phyloP scores from a whole-genome alignment of 169 alveolate species.

The Amoebophrya sp. region DNA sequence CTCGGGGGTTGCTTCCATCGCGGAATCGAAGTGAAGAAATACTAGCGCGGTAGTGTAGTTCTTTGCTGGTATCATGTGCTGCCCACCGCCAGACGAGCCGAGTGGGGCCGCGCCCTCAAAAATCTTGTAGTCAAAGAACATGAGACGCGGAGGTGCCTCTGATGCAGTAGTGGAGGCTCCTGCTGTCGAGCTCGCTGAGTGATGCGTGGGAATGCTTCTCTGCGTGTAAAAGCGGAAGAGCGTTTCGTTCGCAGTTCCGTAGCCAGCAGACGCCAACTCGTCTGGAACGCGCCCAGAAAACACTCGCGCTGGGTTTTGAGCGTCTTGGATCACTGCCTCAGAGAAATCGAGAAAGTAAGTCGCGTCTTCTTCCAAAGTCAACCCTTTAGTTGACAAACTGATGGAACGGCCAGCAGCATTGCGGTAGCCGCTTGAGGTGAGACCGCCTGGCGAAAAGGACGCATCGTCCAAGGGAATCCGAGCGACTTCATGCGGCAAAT shows the following conservation, averaged over 20 bases:
- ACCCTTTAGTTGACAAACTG: background rate
- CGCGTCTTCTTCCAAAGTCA: background rate
- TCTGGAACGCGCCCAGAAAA: background rate
- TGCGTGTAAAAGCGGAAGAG: background rate
- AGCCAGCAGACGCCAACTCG: background rate
- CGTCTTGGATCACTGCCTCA: background rate
- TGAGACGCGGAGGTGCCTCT: background rate
- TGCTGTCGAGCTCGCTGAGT: background rate
- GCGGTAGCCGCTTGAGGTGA: background rate
- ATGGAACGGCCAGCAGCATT: background rate
- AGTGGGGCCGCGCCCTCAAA: background rate
- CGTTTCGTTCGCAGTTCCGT: background rate
- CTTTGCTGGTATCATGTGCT: background rate
- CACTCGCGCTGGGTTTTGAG: background rate
- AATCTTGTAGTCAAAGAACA: background rate
- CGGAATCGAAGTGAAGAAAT: background rate
- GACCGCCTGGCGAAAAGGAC: too few species aligned
- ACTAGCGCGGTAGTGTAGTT: background rate
- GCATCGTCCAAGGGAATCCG: background rate
- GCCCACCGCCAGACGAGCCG: too few species aligned
- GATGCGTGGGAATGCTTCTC: background rate
- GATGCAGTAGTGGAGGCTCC: background rate
- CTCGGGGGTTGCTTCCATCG: background rate
- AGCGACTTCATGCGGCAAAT: background rate
- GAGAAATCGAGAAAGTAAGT: background rate